These are phyloP conservation scores for Groenewaldozyma sp. DNA, from an alignment of 1,139 yeast species.

Conservation along the genomic window DNA sequence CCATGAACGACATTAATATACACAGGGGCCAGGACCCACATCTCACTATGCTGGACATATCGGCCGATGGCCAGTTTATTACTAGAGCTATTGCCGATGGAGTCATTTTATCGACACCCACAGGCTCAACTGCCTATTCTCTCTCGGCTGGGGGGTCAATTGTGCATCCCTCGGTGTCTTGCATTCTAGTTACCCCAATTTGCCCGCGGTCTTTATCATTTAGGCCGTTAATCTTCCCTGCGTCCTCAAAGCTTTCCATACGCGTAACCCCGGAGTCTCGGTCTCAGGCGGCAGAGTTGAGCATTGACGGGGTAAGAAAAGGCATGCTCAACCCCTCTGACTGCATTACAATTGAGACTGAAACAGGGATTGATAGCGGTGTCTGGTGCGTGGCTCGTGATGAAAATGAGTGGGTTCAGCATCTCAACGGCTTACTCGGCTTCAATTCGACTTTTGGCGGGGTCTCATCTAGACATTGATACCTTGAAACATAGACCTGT, in stretches of 20 bases:
- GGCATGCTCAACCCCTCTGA: conserved; percentile 64
- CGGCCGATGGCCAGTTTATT: conserved; percentile 68
- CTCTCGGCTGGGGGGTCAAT: conserved; percentile 87
- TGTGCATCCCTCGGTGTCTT: conserved; percentile 80
- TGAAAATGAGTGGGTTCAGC: conserved; percentile 85
- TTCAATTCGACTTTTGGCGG: conserved; percentile 71
- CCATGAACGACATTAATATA: conserved; percentile 83
- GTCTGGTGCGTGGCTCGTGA: conserved; percentile 84
- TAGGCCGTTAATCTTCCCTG: conserved; percentile 75
- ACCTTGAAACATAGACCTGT: not conserved
- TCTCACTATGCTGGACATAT: conserved; percentile 70
- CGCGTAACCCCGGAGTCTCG: conserved; percentile 37
- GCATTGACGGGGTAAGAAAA: conserved; percentile 76
- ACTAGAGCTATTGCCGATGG: conserved; percentile 94
- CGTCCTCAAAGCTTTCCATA: conserved; percentile 58
- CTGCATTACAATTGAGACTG: conserved; percentile 51
- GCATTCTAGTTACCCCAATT: conserved; percentile 76
- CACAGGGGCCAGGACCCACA: conserved; percentile 89
- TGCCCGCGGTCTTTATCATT: conserved; percentile 90
- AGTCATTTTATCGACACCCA: conserved; percentile 74
- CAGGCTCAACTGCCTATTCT: conserved; percentile 93
- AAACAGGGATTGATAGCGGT: conserved; percentile 39
- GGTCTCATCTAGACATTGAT: conserved; percentile 8
- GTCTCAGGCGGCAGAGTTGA: conserved; percentile 35
- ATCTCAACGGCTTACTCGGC: conserved; percentile 77